Evolutionary conservation across 768 basidiomycete species (phyloP).

Genomic region (Butyriboletus loyo): DNA sequence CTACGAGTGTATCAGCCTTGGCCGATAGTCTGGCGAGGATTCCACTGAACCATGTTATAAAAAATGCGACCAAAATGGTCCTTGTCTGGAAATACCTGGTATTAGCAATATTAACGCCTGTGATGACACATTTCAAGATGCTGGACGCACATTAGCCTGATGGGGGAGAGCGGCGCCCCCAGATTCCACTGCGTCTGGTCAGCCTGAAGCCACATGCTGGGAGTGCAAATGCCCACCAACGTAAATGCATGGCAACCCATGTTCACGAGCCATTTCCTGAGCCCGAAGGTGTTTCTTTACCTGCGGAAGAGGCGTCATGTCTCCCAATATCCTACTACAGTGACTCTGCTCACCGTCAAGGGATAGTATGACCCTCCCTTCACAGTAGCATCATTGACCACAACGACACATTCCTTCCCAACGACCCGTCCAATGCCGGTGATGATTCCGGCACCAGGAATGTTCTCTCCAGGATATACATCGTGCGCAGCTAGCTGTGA

Average conservation of each 20-base stretch:
- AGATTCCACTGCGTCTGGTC: slow-evolving; percentile 67
- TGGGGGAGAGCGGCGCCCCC: slow-evolving; percentile 91
- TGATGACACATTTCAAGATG: not conserved
- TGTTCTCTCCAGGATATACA: slow-evolving; percentile 70
- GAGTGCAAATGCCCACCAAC: slow-evolving; percentile 54
- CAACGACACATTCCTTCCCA: slow-evolving; percentile 81
- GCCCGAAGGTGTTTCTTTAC: slow-evolving; percentile 96
- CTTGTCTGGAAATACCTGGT: slow-evolving; percentile 84
- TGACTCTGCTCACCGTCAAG: slow-evolving; percentile 53
- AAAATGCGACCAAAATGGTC: slow-evolving; percentile 96
- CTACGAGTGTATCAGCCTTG: slow-evolving; percentile 37
- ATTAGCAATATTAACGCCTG: not conserved
- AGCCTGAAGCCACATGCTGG: not conserved
- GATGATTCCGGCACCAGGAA: slow-evolving; percentile 89
- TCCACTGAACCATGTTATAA: slow-evolving; percentile 79
- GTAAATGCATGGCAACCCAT: slow-evolving; percentile 88
- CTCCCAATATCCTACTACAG: not conserved
- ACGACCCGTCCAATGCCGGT: slow-evolving; percentile 80
- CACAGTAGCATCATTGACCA: slow-evolving; percentile 93
- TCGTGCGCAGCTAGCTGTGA: slow-evolving; percentile 84
- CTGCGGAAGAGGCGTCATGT: slow-evolving; percentile 29
- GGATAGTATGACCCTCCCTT: slow-evolving; percentile 94
- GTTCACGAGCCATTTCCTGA: slow-evolving; percentile 91
- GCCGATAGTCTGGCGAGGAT: not conserved
- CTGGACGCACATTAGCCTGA: slow-evolving; percentile 66